Evolutionary conservation across 768 basidiomycete genomes (phyloP).

Genomic region (Agrocybe pediades): DNA sequence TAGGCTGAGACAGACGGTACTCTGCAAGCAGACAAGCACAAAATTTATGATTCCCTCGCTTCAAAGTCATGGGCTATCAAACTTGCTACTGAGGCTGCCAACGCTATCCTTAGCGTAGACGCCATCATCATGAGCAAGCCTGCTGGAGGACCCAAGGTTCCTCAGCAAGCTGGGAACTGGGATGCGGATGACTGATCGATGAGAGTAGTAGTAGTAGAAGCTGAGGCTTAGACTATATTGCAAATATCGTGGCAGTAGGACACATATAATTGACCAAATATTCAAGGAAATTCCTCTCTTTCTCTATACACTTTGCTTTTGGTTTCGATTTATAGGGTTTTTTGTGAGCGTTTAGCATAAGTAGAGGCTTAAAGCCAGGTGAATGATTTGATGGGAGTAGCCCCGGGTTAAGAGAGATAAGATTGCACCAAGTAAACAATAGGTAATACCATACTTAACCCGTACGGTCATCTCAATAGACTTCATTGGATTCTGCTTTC

Average conservation of each 20-base stretch:
- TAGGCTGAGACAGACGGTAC: constrained; percentile 84
- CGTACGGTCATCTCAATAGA: too few species aligned
- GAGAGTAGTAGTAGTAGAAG: neutral
- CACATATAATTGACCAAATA: neutral
- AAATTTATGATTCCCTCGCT: constrained; percentile 85
- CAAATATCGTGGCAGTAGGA: neutral
- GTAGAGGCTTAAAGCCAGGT: too few species aligned
- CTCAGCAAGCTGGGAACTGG: constrained; percentile 87
- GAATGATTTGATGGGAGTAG: too few species aligned
- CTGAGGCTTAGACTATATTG: neutral
- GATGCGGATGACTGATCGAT: constrained; percentile 65
- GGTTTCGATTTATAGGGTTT: too few species aligned
- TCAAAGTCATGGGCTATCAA: constrained; percentile 90
- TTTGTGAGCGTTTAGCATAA: too few species aligned
- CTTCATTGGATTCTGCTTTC: too few species aligned
- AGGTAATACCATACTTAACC: too few species aligned
- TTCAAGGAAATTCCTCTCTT: too few species aligned
- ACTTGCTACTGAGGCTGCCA: constrained; percentile 90
- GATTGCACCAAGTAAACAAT: too few species aligned
- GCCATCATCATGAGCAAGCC: constrained; percentile 97
- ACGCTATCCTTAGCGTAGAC: constrained; percentile 91
- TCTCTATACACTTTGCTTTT: too few species aligned
- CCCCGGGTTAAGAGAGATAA: too few species aligned
- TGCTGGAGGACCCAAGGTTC: constrained; percentile 86
- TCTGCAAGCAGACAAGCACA: constrained; percentile 56